Base-by-base conservation (phyloP, 305 asterid species). In the Fraxinus angustifolia region DNA sequence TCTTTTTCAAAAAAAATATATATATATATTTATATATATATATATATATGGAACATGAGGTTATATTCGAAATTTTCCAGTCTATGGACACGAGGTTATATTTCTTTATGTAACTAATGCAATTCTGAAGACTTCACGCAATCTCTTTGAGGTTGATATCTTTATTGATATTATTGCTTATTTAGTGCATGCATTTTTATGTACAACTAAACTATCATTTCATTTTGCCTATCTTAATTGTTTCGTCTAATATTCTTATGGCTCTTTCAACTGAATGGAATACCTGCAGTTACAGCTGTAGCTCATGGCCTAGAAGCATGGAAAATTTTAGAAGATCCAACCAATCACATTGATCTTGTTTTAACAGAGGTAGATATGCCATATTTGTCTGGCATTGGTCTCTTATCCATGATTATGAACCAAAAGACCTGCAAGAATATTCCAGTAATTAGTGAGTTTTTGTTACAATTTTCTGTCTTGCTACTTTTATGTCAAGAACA, bases 321-420 rank as follows among this genome's bases (percentile, higher is more conserved):
- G 98, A 92, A 89, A 87, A 83, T 92, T 77, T 84, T 95, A 79
- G 96, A 90, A 90, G 94, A 93, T 88, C 84, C 90, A 75, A 88
- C 83, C 82, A 90, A 86, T 84, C 98, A 90, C 56, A 85, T 95
- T 75, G 98, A 95, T 88, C 86, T 93, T 81, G 93, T 95, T 85
- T 84, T 95, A 81, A 90, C 95, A 58, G 99, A 93, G 90, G 96
- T 93, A 72, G 97, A 85, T 79, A 92, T 91, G 91, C 99, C 98
- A 26, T 74, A 86, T 83, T 67, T 95, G 84, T 93, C 98, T 50
- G 99, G 99, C 76, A 77, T 95, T 82, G 91, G 89, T 78, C 98
- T 95, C 85, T 88, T 95, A 65, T 86, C 76, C 90, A 95, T 92
- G 94, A 91, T 92, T 62, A 90, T 90, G 99, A 91, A 89, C 90